These are phyloP conservation scores for Ailanthus altissimus DNA, from an alignment of 345 rosid species.

Conservation along the genomic window DNA sequence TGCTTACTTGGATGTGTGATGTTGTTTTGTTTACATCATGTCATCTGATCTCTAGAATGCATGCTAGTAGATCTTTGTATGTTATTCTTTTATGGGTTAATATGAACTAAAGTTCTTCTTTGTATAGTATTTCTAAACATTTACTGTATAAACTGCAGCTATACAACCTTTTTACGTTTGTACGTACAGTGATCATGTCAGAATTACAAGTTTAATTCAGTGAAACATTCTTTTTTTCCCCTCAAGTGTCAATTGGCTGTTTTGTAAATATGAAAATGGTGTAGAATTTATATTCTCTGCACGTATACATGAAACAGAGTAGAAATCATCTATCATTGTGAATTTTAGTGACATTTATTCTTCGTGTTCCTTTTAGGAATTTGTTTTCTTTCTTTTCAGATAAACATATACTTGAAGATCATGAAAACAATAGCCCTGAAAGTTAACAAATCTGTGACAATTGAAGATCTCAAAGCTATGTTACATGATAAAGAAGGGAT, in stretches of 20 bases:
- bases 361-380: neutral
- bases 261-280: neutral
- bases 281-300: neutral
- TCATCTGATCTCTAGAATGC: neutral
- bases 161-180: neutral
- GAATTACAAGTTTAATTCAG: neutral
- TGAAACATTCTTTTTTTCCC: neutral
- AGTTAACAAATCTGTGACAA: constrained; percentile 24
- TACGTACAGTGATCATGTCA: neutral
- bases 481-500: constrained; percentile 32
- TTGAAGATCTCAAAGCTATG: constrained; percentile 29
- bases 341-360: neutral
- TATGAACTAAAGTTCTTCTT: neutral
- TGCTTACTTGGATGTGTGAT: neutral
- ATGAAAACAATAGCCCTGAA: constrained; percentile 30
- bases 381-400: constrained; percentile 20
- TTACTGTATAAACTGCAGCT: neutral
- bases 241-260: neutral
- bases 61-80: neutral
- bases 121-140: neutral
- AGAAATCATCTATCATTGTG: neutral
- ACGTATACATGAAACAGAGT: neutral
- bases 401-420: constrained; percentile 33
- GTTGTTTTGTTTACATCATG: neutral
- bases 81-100: neutral